Base-by-base conservation (phyloP, 202 grass and related monocot genomes). In the Elaeis oleifera region DNA sequence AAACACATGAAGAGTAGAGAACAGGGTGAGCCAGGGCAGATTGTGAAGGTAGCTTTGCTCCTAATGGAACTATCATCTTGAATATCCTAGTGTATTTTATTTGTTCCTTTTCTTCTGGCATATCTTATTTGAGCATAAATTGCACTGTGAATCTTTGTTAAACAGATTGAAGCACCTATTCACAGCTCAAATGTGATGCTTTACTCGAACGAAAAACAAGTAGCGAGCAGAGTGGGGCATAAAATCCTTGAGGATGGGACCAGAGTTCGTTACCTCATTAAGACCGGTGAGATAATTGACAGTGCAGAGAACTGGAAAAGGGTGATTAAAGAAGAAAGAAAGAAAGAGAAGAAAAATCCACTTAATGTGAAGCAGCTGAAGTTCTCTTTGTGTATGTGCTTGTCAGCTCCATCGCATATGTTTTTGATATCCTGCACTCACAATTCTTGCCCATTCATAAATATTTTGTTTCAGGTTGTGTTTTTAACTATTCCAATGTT, bases 111-210 rank as follows among this genome's bases (percentile, higher is more conserved):
- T 36, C 32, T 36, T 36, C 32, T 36, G 32, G 32, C 32, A 36
- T 36, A 36, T 36, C 32, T 36, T 36, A 36, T 36, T 36, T 36
- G 32, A 36, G 8, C 6, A 36, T 36, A 36, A 36, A 36, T 9
- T 36, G 74, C 53, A 65, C 51, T 1, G 49, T 3, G 6, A 51
- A 61, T 53, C 26, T 8, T 70, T 77, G 0, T 50, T 76, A 39
- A 23, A 51, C 82, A 92, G 92, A 84, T 97, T 29, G 88, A 92
- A 81, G 88, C 75, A 4, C 78, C 88, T 54, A 97, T 97, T 66
- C 94, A 92, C 63, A 97, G 94, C 81, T 97, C 94, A 69, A 92
- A 92, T 67, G 52, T 92, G 80, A 99, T 99, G 94, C 85, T 92
- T 27, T 99, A 89, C 76, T 99, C 88, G 0, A 86, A 85, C 54